A percentile compares a stretch with the other conserved stretches of the same genome.
Evolutionary conservation across 176 grass and related monocot species (phyloP).

Genomic region (Pharus latifolius): DNA sequence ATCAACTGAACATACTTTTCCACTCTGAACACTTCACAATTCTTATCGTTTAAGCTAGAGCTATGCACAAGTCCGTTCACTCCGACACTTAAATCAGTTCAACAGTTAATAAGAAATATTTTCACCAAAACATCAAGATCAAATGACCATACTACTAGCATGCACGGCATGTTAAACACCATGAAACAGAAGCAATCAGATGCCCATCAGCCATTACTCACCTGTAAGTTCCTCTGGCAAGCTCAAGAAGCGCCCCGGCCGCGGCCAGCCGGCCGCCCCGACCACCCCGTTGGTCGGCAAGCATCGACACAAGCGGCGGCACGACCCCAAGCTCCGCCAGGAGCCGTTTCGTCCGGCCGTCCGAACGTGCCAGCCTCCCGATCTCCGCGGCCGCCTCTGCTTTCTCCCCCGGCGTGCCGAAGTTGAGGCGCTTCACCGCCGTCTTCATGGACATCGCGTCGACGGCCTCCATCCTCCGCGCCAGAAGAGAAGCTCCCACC

Average conservation of each 20-base stretch:
- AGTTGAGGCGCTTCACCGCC: constrained; percentile 49
- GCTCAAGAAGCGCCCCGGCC: constrained; percentile 38
- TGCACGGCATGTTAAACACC: not conserved
- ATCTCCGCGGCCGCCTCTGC: constrained; percentile 24
- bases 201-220: not conserved
- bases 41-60: too few species aligned
- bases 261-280: not conserved
- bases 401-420: constrained; percentile 36
- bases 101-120: not conserved
- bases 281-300: not conserved
- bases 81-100: too few species aligned
- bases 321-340: constrained; percentile 57
- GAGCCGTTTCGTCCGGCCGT: constrained; percentile 25
- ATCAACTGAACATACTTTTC: not conserved
- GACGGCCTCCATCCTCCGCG: not conserved
- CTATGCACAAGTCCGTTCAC: too few species aligned
- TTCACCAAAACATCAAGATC: not conserved
- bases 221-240: constrained; percentile 51
- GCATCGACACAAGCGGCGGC: constrained; percentile 46
- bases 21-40: not conserved
- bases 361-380: constrained; percentile 28
- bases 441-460: not conserved
- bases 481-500: too few species aligned
- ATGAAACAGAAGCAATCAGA: not conserved
- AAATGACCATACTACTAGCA: too few species aligned